phyloP scores from a whole-genome alignment of 352 stramenopile species.

The Globisporangium parvum region DNA sequence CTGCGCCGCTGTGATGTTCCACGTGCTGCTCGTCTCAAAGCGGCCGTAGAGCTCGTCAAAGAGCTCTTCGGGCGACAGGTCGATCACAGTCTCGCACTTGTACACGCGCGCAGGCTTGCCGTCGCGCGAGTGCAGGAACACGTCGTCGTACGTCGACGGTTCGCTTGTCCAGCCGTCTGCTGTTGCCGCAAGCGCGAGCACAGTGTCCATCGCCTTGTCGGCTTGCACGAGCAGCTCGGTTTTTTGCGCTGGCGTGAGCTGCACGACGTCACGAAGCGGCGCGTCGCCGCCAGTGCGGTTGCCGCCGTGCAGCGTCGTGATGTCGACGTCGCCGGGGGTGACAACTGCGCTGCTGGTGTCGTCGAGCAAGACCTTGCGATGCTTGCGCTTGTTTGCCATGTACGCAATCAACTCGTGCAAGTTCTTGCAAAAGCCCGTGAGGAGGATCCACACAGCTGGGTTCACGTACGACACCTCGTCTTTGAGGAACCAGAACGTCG shows the following conservation, averaged over 20 bases:
- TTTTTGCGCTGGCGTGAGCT: conserved; percentile 37
- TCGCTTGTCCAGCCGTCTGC: conserved; percentile 61
- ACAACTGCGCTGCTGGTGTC: conserved; percentile 7
- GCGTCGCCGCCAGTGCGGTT: neutral
- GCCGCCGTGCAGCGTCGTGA: neutral
- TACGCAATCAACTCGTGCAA: conserved; percentile 43
- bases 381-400: conserved; percentile 23
- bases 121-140: conserved; percentile 61
- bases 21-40: conserved; percentile 63
- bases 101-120: conserved; percentile 68
- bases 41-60: conserved; percentile 77
- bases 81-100: conserved; percentile 66
- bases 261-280: conserved; percentile 32
- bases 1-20: conserved; percentile 74
- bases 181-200: conserved; percentile 46
- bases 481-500: conserved; percentile 77
- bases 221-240: conserved; percentile 44
- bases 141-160: conserved; percentile 48
- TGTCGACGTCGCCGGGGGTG: conserved; percentile 18
- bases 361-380: conserved; percentile 1
- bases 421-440: conserved; percentile 68
- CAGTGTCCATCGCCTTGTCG: conserved; percentile 39
- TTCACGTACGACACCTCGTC: conserved; percentile 69
- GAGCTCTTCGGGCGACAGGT: conserved; percentile 65
- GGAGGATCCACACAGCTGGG: conserved; percentile 69